A percentile compares a stretch with the other conserved stretches of the same genome.
Conservation (phyloP, 129 eudicot genomes). For the Flaveria robusta region DNA sequence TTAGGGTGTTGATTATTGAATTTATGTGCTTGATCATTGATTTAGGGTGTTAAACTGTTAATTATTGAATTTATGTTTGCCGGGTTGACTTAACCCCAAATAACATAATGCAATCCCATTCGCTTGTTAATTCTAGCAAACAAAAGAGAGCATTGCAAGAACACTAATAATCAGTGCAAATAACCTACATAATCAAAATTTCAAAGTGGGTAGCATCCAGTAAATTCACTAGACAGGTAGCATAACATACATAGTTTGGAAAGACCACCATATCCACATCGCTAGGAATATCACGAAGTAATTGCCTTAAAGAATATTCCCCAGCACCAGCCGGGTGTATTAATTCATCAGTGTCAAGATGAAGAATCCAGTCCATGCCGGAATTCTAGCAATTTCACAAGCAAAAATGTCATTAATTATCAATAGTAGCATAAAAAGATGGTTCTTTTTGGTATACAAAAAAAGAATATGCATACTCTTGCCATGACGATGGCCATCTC, state of each 20-base stretch:
- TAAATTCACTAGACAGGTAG: constrained; percentile 15
- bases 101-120: neutral
- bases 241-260: constrained; percentile 85
- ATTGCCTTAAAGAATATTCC: constrained; percentile 81
- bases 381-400: constrained; percentile 53
- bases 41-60: neutral
- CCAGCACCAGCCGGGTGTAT: constrained; percentile 93
- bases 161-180: neutral
- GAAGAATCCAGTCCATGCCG: constrained; percentile 98
- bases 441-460: neutral
- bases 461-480: constrained; percentile 57
- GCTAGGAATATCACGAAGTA: constrained; percentile 77
- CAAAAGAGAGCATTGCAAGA: neutral
- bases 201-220: neutral
- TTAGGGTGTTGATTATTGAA: neutral
- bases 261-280: constrained; percentile 94
- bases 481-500: constrained; percentile 99
- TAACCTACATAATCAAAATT: neutral
- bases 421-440: neutral
- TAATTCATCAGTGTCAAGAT: constrained; percentile 94
- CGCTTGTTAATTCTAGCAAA: neutral
- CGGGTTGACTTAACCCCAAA: neutral
- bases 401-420: neutral
- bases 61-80: neutral
- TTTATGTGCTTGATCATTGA: neutral